Base-by-base conservation (phyloP, 2,329 filamentous ascomycete species). In the Clarireedia hainanense region DNA sequence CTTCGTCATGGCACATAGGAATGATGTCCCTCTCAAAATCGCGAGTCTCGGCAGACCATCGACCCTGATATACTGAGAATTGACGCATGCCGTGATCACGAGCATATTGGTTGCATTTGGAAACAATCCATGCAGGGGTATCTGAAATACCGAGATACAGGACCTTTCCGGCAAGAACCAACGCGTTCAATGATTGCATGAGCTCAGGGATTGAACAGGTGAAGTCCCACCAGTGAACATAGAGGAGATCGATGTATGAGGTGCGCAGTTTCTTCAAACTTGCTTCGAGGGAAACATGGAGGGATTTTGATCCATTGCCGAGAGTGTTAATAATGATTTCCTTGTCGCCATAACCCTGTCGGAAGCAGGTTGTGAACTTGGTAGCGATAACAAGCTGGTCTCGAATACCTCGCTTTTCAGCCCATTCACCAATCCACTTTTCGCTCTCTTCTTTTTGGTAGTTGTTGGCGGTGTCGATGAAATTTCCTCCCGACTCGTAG, bases 361-460 rank as follows among this genome's bases (percentile, higher is more conserved):
- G 50, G 56, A 48, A 66, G 20, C 51, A 34, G 17, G 63, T 65
- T 3, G 67, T 65, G 51, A 61, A 68, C 67, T 89, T 89, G 56
- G 85, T 88, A 0, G 85, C 84, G 53, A 89, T 74, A 15, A 89
- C 84, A 69, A 89, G 80, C 48, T 69, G 60, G 61, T 88, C 84
- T 24, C 86, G 78, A 57, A 80, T 80, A 17, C 77, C 75, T 9
- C 82, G 78, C 58, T 77, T 76, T 63, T 76, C 74, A 80, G 87
- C 85, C 84, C 85, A 89, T 62, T 86, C 83, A 39, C 86, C 86
- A 56, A 89, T 73, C 80, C 84, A 85, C 52, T 65, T 69, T 69
- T 89, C 85, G 0, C 79, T 83, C 63, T 84, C 70, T 51, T 79
- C 80, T 57, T 76, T 63, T 43, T 66, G 84, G 70, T 89, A 89